phyloP scores from a whole-genome alignment of 768 basidiomycete genomes.

The Peribolospora kevripleyi region DNA sequence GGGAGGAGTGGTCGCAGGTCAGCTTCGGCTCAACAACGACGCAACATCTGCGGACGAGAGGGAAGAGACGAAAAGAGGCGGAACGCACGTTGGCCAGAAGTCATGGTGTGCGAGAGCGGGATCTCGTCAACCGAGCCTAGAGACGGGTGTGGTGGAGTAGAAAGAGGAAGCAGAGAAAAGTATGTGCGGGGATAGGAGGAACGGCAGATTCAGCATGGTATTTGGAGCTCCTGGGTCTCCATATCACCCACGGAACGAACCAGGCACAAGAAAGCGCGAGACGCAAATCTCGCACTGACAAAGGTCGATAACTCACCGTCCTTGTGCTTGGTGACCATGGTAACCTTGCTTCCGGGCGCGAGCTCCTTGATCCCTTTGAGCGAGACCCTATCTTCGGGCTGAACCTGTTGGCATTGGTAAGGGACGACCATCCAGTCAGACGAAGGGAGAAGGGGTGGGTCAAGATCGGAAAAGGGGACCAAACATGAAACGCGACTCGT shows the following conservation, averaged over 20 bases:
- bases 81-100: too few relatives aligned
- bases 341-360: slow-evolving; percentile 63
- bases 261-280: too few relatives aligned
- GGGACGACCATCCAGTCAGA: too few relatives aligned
- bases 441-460: slow-evolving; percentile 17
- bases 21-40: too few relatives aligned
- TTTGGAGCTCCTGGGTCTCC: too few relatives aligned
- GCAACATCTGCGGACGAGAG: too few relatives aligned
- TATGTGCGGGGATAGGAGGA: too few relatives aligned
- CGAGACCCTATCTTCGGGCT: slow-evolving; percentile 38
- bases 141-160: neutral
- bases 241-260: too few relatives aligned
- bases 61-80: too few relatives aligned
- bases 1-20: too few relatives aligned
- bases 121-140: slow-evolving; percentile 8
- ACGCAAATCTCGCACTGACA: neutral
- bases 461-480: slow-evolving; percentile 47
- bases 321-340: slow-evolving; percentile 32
- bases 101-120: slow-evolving; percentile 5
- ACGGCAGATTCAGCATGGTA: too few relatives aligned
- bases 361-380: slow-evolving; percentile 78
- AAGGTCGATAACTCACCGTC: neutral
- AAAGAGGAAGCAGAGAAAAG: neutral
- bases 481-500: slow-evolving; percentile 15
- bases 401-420: too few relatives aligned